A percentile compares a stretch with the other conserved stretches of the same genome.
phyloP scores from a whole-genome alignment of 306 rosid species.

The Cucumis cinereus region DNA sequence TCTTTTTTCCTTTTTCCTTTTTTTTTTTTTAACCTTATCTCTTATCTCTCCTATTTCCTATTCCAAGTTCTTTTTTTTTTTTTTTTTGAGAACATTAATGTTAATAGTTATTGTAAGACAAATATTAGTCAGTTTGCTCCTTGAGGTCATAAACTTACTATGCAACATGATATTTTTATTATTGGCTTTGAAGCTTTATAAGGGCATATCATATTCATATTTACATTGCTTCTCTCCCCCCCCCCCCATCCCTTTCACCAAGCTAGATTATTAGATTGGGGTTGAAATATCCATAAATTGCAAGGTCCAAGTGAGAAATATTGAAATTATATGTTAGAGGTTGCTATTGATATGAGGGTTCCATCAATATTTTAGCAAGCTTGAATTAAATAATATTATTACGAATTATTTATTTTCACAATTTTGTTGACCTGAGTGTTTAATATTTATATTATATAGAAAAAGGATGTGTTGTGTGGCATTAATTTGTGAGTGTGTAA shows the following conservation, averaged over 20 bases:
- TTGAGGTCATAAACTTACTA: constrained; percentile 30
- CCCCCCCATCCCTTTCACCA: not conserved
- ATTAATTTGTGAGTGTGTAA: not conserved
- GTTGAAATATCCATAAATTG: not conserved
- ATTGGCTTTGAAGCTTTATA: constrained; percentile 21
- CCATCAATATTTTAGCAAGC: not conserved
- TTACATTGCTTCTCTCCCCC: not conserved
- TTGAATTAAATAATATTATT: no score
- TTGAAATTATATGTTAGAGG: not conserved
- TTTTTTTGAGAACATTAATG: constrained; percentile 41
- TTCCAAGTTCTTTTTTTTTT: constrained; percentile 15
- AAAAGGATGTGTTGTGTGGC: no score
- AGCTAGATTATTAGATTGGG: not conserved
- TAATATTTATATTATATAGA: no score
- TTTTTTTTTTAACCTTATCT: not conserved
- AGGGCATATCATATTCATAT: not conserved
- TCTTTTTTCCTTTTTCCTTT: constrained; percentile 26
- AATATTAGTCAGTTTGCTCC: constrained; percentile 35
- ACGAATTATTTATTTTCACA: not conserved
- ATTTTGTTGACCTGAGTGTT: not conserved
- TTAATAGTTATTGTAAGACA: constrained; percentile 54
- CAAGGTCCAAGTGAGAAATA: not conserved
- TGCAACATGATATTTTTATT: constrained; percentile 24
- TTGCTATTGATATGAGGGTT: not conserved
- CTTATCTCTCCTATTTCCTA: constrained; percentile 2